phyloP scores from a whole-genome alignment of 2,329 filamentous ascomycete species.

The Penicillium hesseltinei region DNA sequence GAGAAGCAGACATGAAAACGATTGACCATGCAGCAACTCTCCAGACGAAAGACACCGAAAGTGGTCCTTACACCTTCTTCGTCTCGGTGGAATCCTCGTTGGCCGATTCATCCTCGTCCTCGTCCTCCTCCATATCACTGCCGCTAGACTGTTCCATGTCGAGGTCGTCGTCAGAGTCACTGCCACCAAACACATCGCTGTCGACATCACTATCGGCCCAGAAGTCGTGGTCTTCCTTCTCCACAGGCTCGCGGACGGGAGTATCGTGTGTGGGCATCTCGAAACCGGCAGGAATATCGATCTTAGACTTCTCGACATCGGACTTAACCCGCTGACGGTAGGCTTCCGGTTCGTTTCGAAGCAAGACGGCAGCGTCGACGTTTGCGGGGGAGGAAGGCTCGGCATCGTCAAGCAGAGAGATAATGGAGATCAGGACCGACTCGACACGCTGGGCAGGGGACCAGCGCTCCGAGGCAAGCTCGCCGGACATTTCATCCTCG shows the following conservation, averaged over 20 bases:
- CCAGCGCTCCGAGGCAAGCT: slow-evolving; percentile 88
- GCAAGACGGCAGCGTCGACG: slow-evolving; percentile 84
- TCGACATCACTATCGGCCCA: slow-evolving; percentile 72
- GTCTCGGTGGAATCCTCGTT: slow-evolving; percentile 1
- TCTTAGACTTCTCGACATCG: slow-evolving; percentile 70
- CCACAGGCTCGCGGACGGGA: slow-evolving; percentile 55
- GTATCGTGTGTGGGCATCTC: slow-evolving; percentile 75
- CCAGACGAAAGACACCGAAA: background rate
- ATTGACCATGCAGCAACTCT: background rate
- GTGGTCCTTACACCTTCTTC: background rate
- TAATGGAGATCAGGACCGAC: slow-evolving; percentile 87
- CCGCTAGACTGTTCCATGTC: slow-evolving; percentile 38
- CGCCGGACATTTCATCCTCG: slow-evolving; percentile 88
- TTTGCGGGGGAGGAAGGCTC: slow-evolving; percentile 93
- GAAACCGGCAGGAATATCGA: slow-evolving; percentile 75
- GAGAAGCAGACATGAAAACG: background rate
- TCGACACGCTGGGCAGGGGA: slow-evolving; percentile 91
- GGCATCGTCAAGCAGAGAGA: slow-evolving; percentile 88
- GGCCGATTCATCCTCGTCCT: slow-evolving; percentile 20
- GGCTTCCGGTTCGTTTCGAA: slow-evolving; percentile 66
- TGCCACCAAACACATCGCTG: slow-evolving; percentile 75
- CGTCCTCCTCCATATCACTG: slow-evolving; percentile 59
- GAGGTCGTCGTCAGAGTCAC: slow-evolving; percentile 57
- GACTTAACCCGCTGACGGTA: slow-evolving; percentile 70
- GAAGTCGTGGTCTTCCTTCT: slow-evolving; percentile 72